Conservation (phyloP, 2,329 filamentous ascomycete genomes). For the Ceratocystis variospora region DNA sequence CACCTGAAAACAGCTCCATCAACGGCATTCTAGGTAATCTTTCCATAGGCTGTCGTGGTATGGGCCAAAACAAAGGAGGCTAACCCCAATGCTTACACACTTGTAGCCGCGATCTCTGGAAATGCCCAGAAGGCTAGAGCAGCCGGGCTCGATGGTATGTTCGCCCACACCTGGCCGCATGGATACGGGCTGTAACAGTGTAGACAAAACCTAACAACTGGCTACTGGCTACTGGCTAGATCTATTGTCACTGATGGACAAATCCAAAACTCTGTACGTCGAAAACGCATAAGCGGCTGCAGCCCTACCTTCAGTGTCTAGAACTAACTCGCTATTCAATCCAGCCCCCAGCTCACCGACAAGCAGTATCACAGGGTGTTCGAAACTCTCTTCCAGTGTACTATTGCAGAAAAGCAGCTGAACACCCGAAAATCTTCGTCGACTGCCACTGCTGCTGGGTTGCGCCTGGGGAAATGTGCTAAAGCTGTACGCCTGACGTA, state of each 20-base stretch:
- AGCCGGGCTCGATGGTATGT: constrained; percentile 31
- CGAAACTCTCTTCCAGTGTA: constrained; percentile 62
- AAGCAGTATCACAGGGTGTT: constrained; percentile 70
- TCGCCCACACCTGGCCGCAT: not conserved
- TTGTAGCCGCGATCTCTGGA: constrained; percentile 11
- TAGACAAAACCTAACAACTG: not conserved
- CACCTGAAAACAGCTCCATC: constrained; percentile 26
- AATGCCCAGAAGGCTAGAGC: constrained; percentile 28
- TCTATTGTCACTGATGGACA: constrained; percentile 29
- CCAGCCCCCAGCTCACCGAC: constrained; percentile 42
- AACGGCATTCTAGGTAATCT: constrained; percentile 27
- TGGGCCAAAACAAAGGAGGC: constrained; percentile 28
- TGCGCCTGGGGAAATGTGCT: constrained; percentile 54
- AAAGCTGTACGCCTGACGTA: constrained; percentile 58
- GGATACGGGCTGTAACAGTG: not conserved
- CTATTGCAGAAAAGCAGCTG: constrained; percentile 50
- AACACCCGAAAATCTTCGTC: constrained; percentile 44
- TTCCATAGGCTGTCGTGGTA: constrained; percentile 16
- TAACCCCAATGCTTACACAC: not conserved
- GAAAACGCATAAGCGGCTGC: not conserved
- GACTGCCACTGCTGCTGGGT: constrained; percentile 35
- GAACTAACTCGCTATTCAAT: not conserved
- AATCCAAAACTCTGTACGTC: constrained; percentile 28
- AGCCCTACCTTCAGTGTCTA: not conserved
- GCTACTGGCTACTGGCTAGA: constrained; percentile 25